Evolutionary conservation across 1,284 basidiomycete species (phyloP).

Genomic region (Tilletiaria anomala): DNA sequence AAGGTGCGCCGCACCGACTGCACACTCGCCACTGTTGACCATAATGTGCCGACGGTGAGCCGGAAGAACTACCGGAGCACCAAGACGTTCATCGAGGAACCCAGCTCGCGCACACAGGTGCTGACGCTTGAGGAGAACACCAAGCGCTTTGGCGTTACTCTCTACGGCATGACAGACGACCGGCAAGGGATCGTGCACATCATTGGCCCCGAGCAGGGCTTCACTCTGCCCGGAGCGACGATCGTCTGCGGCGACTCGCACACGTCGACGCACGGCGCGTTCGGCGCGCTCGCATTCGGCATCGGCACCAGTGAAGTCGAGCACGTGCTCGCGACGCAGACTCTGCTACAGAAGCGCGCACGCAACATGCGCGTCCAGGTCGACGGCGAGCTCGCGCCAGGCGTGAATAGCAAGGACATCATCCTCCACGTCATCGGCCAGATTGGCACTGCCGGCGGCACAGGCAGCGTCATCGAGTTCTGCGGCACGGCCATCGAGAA

Average conservation of each 20-base stretch:
- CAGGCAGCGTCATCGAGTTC: conserved; percentile 35
- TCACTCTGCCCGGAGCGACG: conserved; percentile 34
- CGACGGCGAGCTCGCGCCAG: conserved; percentile 29
- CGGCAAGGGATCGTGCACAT: conserved; percentile 39
- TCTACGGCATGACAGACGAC: conserved; percentile 35
- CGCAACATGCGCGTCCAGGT: conserved; percentile 39
- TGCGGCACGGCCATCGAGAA: conserved; percentile 29
- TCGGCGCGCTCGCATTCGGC: conserved; percentile 37
- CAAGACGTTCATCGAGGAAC: conserved; percentile 31
- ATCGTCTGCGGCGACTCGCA: conserved; percentile 39
- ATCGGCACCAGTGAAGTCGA: conserved; percentile 39
- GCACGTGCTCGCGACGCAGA: conserved; percentile 38
- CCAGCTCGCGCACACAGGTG: conserved; percentile 34
- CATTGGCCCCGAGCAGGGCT: conserved; percentile 37
- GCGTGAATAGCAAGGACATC: conserved; percentile 37
- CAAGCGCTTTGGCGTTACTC: conserved; percentile 36
- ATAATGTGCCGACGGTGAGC: conserved; percentile 36
- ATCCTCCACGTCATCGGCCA: conserved; percentile 36
- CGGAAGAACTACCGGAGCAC: conserved; percentile 34
- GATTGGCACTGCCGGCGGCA: conserved; percentile 38
- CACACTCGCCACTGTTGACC: conserved; percentile 38
- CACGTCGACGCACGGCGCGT: conserved; percentile 38
- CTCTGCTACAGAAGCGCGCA: conserved; percentile 33
- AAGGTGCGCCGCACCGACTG: conserved; percentile 32
- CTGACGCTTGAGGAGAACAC: conserved; percentile 37